Evolutionary conservation across 2,329 filamentous ascomycete species (phyloP), one percentile per base, ranked within the genome.

Genomic region (Epichloe uncinata): DNA sequence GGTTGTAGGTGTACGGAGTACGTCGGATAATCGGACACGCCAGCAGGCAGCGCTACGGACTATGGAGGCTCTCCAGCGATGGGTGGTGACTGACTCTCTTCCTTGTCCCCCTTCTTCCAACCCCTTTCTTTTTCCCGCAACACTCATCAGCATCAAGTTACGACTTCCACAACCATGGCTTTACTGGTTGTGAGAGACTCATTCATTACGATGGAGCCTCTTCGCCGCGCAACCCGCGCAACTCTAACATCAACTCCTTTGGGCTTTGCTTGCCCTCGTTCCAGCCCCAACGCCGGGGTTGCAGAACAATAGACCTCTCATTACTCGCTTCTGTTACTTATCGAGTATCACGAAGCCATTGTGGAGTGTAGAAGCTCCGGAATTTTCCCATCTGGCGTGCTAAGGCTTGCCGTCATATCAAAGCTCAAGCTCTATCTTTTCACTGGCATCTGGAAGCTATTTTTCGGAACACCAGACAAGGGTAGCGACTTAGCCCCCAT

Each of bases 251-350:
- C 44, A 12, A 45, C n/a, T 13, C 22, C 5, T 16, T 36, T 47
- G 30, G 45, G 45, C 36, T 37, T 40, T 36, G 11, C 45, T 8
- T 48, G 45, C 41, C 41, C 51, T 22, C 18, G 47, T 40, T 37
- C 45, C 22, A 48, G 66, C 73, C 74, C 74, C 73, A 76, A 73
- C 60, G 73, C 54, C 57, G 73, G 73, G 74, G 73, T 74, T 54
- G 58, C 58, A 55, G 61, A 58, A 57, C 59, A 72, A 60, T 77
- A 70, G 68, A 55, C 55, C 50, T 47, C n/a, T 22, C 44, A 45
- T 50, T 49, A 43, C 45, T 54, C 54, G 58, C 59, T 58, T 62
- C 57, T 52, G 48, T 57, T 60, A 58, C 54, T 52, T 15, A 43
- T 40, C 45, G 47, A 48, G 45, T 53, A 55, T 52, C 48, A 48